Base-by-base conservation (phyloP, 2,329 filamentous ascomycete genomes). In the Diaporthe ampelina region DNA sequence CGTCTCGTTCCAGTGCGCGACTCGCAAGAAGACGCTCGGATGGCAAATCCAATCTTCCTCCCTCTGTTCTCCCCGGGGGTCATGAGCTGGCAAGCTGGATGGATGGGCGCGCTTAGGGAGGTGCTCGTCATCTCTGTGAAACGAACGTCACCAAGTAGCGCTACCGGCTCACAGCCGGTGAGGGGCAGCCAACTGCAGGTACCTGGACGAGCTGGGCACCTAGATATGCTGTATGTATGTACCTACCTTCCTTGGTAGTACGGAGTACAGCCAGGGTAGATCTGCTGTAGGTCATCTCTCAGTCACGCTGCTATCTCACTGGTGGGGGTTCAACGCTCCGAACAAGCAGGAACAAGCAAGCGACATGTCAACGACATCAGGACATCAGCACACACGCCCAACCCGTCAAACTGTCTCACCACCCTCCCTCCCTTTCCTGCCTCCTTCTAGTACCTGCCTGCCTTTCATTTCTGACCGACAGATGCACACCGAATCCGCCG, bases 311-410 rank as follows among this genome's bases (percentile, higher is more conserved):
- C 37, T 63, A 50, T 54, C 45, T 63, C 57, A 40, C 50, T 32
- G 68, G 57, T 72, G 68, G 68, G 68, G 67, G 67, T 45, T 19
- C 61, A 6, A 48, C 40, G 13, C 17, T 32, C 67, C 52, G 52
- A 35, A 61, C 11, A 40, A 40, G 37, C 37, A 32, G 29, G 29
- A 32, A 7, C 29, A 48, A 67, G 37, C 56, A 58, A 61, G 52
- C 48, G 48, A 72, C 70, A 35, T 72, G 45, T 45, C 45, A 72
- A 73, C 73, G 68, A 65, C 67, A 71, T 74, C 40, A 43, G 40
- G 13, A 43, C 40, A 43, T 43, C 73, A 74, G 58, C 58, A 70
- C 72, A 70, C 11, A 70, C 11, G 35, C 48, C 45, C 45, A 56
- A 50, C 32, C 57, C 61, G 48, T 24, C 57, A 21, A 48, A 24